Base-by-base conservation (phyloP, 441 rosid species). In the Melastoma candidum region DNA sequence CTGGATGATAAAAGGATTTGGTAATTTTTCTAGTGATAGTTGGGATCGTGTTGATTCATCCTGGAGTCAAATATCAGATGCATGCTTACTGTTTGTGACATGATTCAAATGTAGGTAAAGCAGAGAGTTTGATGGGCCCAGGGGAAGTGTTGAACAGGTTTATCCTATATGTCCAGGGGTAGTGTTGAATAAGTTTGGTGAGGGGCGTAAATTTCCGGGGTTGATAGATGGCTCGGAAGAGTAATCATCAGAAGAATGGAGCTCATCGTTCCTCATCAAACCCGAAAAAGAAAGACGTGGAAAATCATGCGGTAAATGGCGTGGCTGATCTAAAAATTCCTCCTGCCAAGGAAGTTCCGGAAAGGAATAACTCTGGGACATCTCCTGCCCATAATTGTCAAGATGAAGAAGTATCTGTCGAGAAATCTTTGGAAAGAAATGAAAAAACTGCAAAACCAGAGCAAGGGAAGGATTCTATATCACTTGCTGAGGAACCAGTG, bases 231-330 rank as follows among this genome's bases (percentile, higher is more conserved):
- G 95, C 97, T 69, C 85, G 95, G 44, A 84, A 82, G 75, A 78
- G 89, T 59, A 92, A 71, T 64, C 90, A 83, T 24, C 96, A 76
- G 73, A 85, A 77, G 81, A 81, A 80, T 76, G 93, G 88, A 48
- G 58, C 76, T 56, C 79, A 78, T 60, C 76, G 68, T 59, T 73
- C 76, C 53, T 47, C 75, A 36, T 70, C 79, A 57, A 78, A 60
- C 55, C 72, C 54, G 62, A 80, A 73, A 64, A 77, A 66, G 68
- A 87, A 60, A 64, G 72, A 71, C 63, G 53, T 79, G 47, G 84
- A 76, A 44, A 72, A 82, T 45, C 59, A 22, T 24, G 63, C 76
- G 63, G 78, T 70, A 51, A 69, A 58, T 57, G 83, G 74, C 51
- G 71, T 75, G 68, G 60, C 64, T 54, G 83, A 77, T 26, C 56